Conservation (phyloP, 805 yeast genomes). For the Saccharomyces jurei region DNA sequence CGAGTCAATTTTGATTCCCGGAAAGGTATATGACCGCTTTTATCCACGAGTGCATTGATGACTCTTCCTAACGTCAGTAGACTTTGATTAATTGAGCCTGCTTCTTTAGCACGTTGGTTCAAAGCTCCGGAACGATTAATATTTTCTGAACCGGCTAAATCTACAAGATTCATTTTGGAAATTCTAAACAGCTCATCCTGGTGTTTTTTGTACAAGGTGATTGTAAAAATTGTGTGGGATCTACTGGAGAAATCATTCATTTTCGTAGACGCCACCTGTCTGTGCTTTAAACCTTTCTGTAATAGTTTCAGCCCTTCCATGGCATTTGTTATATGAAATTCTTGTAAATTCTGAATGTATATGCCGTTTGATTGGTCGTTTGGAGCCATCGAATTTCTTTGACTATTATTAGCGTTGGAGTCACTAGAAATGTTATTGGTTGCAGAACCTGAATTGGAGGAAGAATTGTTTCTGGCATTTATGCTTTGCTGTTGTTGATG, state of each 20-base stretch:
- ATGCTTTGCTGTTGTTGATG: slow-evolving; percentile 5
- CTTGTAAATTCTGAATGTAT: slow-evolving; percentile 57
- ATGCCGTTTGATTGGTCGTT: slow-evolving; percentile 30
- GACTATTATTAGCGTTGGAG: background rate
- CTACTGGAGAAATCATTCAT: slow-evolving; percentile 68
- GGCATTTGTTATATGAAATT: slow-evolving; percentile 46
- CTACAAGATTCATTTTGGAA: slow-evolving; percentile 80
- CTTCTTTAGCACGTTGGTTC: slow-evolving; percentile 81
- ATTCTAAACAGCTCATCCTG: slow-evolving; percentile 41
- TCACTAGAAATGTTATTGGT: background rate
- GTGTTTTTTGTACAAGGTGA: slow-evolving; percentile 47
- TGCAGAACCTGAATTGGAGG: background rate
- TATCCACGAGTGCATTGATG: slow-evolving; percentile 63
- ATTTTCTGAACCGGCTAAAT: slow-evolving; percentile 92
- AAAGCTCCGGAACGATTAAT: slow-evolving; percentile 81
- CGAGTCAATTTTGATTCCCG: slow-evolving; percentile 74
- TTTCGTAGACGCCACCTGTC: slow-evolving; percentile 66
- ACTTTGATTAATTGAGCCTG: slow-evolving; percentile 88
- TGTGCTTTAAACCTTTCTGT: slow-evolving; percentile 46
- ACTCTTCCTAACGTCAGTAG: slow-evolving; percentile 82
- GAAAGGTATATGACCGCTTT: slow-evolving; percentile 70
- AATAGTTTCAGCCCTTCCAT: slow-evolving; percentile 49
- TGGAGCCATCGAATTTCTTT: background rate
- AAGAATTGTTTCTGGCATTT: slow-evolving; percentile 2
- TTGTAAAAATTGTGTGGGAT: slow-evolving; percentile 70